phyloP scores from a whole-genome alignment of 2,329 filamentous ascomycete species.

The Allantophomopsis lycopodina region DNA sequence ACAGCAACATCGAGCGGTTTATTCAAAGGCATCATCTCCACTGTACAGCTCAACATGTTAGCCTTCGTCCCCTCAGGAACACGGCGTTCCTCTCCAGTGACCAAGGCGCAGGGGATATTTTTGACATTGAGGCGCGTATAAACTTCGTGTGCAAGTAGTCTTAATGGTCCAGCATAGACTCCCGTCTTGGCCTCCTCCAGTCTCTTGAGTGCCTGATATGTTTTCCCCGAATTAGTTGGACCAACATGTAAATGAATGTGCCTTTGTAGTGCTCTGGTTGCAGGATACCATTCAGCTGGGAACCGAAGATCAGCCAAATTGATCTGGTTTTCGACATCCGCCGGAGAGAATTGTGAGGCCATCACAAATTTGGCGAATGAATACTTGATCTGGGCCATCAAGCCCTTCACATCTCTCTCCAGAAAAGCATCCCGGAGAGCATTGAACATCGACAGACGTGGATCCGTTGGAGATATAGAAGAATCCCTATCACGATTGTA shows the following conservation, averaged over 20 bases:
- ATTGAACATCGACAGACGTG: constrained; percentile 8
- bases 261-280: constrained; percentile 65
- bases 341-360: constrained; percentile 38
- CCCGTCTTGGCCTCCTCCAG: constrained; percentile 65
- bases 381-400: constrained; percentile 48
- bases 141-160: constrained; percentile 87
- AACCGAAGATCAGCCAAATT: constrained; percentile 71
- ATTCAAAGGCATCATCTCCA: constrained; percentile 63
- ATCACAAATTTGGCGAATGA: constrained; percentile 54
- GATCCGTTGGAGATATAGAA: background rate
- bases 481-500: constrained; percentile 6
- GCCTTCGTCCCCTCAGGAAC: constrained; percentile 43
- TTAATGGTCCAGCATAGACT: constrained; percentile 81
- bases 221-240: constrained; percentile 96
- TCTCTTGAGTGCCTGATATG: constrained; percentile 80
- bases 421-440: constrained; percentile 44
- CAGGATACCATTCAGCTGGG: constrained; percentile 85
- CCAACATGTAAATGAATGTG: constrained; percentile 88
- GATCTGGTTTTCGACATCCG: constrained; percentile 31
- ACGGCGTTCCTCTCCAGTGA: constrained; percentile 85
- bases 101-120: constrained; percentile 60
- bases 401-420: constrained; percentile 30
- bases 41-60: constrained; percentile 72
- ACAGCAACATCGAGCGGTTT: constrained; percentile 67
- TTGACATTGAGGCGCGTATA: constrained; percentile 74